These are phyloP conservation scores for Exutisphaerella laricina DNA, from an alignment of 2,329 filamentous ascomycete species.

Conservation along the genomic window DNA sequence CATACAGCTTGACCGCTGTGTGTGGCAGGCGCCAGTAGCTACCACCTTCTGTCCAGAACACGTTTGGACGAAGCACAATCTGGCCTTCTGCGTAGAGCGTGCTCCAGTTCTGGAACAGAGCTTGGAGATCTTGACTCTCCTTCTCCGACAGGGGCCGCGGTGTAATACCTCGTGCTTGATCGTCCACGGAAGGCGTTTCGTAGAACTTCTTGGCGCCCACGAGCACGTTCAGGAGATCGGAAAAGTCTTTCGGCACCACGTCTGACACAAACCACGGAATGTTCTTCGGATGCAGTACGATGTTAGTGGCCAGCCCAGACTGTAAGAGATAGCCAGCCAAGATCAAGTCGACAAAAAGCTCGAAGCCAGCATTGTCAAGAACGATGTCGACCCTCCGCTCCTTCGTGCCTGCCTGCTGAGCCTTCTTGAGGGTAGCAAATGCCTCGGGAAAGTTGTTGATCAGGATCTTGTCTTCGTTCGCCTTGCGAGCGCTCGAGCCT, in stretches of 20 bases:
- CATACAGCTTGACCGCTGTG: conserved; percentile 60
- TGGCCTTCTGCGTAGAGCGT: conserved; percentile 75
- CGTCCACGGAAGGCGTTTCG: conserved; percentile 64
- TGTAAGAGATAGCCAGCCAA: conserved; percentile 85
- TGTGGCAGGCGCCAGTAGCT: conserved; percentile 83
- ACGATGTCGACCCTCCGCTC: conserved; percentile 86
- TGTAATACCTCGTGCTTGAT: conserved; percentile 48
- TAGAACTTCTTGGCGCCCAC: conserved; percentile 74
- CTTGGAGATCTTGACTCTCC: conserved; percentile 63
- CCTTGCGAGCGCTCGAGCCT: conserved; percentile 78
- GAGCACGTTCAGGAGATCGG: conserved; percentile 73
- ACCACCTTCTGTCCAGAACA: conserved; percentile 84
- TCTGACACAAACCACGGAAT: conserved; percentile 99
- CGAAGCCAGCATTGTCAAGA: conserved; percentile 94
- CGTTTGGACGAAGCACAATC: conserved; percentile 73
- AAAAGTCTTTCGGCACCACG: conserved; percentile 80
- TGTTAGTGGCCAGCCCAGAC: conserved; percentile 73
- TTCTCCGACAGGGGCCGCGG: conserved; percentile 59
- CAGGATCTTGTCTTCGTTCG: conserved; percentile 84
- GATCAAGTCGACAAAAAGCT: conserved; percentile 91
- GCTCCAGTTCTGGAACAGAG: conserved; percentile 79
- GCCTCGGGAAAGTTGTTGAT: conserved; percentile 74
- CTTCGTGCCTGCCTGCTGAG: conserved; percentile 54
- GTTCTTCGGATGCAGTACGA: conserved; percentile 87
- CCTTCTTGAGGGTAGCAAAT: conserved; percentile 62